Conservation (phyloP, 805 yeast genomes). For the Saturnispora saitoi region DNA sequence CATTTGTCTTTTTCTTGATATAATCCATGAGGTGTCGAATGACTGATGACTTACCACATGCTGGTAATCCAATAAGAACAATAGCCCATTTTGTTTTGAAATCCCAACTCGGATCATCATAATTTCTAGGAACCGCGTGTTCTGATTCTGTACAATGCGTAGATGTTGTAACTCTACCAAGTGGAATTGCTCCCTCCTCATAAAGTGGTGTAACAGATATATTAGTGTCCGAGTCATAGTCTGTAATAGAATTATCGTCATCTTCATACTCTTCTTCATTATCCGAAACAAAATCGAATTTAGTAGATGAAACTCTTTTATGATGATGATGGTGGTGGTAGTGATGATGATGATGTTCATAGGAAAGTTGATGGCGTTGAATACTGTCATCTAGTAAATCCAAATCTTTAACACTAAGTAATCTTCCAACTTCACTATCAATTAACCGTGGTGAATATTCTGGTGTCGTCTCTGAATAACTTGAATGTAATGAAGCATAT, state of each 20-base stretch:
- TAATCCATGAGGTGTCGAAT: constrained; percentile 23
- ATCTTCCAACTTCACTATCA: constrained; percentile 23
- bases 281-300: constrained; percentile 8
- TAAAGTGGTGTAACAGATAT: background rate
- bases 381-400: constrained; percentile 14
- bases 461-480: constrained; percentile 18
- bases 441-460: constrained; percentile 26
- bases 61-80: constrained; percentile 75
- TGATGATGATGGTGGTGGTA: background rate
- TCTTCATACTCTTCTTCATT: constrained; percentile 10
- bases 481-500: constrained; percentile 18
- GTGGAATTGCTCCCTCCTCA: background rate
- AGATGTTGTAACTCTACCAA: background rate
- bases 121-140: background rate
- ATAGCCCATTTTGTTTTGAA: constrained; percentile 25
- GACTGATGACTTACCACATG: constrained; percentile 74
- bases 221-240: constrained; percentile 5
- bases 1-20: constrained; percentile 12
- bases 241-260: constrained; percentile 4
- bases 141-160: background rate
- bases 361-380: background rate
- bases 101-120: constrained; percentile 6
- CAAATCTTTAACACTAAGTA: constrained; percentile 18
- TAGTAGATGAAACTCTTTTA: constrained; percentile 1
- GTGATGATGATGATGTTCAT: background rate